Evolutionary conservation across 2,329 filamentous ascomycete species (phyloP), one percentile per base, ranked within the genome.

Genomic region (Rhytidhysteron rufulum): DNA sequence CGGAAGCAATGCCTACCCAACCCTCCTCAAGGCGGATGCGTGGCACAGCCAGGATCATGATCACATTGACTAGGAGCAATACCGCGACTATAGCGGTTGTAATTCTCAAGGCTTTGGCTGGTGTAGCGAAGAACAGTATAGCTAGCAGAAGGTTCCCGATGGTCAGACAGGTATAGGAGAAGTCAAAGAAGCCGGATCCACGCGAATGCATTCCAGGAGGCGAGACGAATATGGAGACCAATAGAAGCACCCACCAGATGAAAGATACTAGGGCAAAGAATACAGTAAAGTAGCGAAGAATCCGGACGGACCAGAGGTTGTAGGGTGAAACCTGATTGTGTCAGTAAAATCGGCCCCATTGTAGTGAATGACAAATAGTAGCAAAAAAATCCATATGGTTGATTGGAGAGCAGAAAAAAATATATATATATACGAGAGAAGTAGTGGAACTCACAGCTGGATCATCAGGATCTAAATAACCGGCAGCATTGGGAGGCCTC

Each of bases 141-240:
- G 82, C 80, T 36, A 89, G 81, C 4, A 88, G 64, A 30, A 96
- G 74, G 38, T 89, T 87, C 9, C 83, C 80, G 20, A 88, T 69
- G 1, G 90, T 83, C 45, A 97, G 66, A 37, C 83, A 88, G 4
- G 88, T 82, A 65, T 86, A 97, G 47, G 83, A 79, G 60, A 95
- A 94, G 42, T 88, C 80, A 63, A 88, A 88, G 77, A 95, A 98
- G 29, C 87, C 88, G n/a, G 89, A 93, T 4, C 93, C 93, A 38
- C 88, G 82, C 8, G 83, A 86, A 61, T 93, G 82, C 62, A 97
- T 82, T 34, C 85, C 83, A 1, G 91, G 91, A 11, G 89, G 89
- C 39, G 87, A 95, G 51, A 94, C 83, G 68, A 98, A 98, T 50
- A 85, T 82, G 40, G 88, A 88, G 13, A 96, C 81, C n/a, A 98